Evolutionary conservation across 306 rosid species (phyloP).

Genomic region (Vigna hirtella): DNA sequence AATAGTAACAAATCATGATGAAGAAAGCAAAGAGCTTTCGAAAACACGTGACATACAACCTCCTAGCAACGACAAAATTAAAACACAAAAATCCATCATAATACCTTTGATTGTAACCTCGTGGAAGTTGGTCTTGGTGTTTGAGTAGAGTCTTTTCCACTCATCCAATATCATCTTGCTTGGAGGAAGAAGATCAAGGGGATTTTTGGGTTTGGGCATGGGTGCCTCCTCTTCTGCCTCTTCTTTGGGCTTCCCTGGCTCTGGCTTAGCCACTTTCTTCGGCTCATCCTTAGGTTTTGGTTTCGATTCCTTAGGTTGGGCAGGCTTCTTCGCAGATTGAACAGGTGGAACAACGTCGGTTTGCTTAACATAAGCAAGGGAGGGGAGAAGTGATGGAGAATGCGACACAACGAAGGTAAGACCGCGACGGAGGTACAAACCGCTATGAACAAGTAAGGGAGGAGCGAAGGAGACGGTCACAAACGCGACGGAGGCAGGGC

Average conservation of each 20-base stretch:
- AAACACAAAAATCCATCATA: background rate
- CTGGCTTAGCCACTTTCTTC: conserved; percentile 56
- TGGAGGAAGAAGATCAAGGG: conserved; percentile 84
- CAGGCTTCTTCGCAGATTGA: conserved; percentile 71
- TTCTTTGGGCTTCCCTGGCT: conserved; percentile 49
- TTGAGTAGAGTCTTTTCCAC: conserved; percentile 86
- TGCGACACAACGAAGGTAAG: no score
- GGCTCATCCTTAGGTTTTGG: conserved; percentile 71
- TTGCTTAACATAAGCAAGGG: conserved; percentile 54
- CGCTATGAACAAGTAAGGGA: no score
- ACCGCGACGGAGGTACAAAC: no score
- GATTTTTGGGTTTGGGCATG: conserved; percentile 76
- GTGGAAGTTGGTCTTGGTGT: conserved; percentile 77
- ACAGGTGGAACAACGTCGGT: conserved; percentile 56
- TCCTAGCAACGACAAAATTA: background rate
- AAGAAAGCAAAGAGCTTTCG: background rate
- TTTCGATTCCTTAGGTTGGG: conserved; percentile 70
- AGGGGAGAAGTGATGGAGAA: no score
- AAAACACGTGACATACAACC: background rate
- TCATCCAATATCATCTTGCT: conserved; percentile 81
- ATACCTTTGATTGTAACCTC: conserved; percentile 83
- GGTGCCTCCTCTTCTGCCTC: conserved; percentile 72
- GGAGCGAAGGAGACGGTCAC: no score
- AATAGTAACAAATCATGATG: background rate
- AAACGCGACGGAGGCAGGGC: no score